These are phyloP conservation scores for Fusarium globosum DNA, from an alignment of 2,329 filamentous ascomycete genomes.

Conservation along the genomic window DNA sequence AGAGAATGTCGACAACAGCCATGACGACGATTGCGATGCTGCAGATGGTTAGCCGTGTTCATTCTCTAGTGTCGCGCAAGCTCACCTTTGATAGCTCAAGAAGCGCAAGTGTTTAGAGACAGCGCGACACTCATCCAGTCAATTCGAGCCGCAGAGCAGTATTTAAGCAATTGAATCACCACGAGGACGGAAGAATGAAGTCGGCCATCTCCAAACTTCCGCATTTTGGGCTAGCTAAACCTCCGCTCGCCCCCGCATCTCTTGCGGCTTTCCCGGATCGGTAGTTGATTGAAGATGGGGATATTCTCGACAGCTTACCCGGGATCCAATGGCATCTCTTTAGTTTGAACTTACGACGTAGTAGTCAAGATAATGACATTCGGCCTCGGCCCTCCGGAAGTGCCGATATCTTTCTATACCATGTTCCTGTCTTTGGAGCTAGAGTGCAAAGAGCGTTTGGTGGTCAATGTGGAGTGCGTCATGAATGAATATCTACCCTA, in stretches of 20 bases:
- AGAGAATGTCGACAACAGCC: conserved; percentile 45
- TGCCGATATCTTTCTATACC: background rate
- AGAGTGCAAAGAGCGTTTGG: background rate
- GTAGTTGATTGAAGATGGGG: conserved; percentile 1
- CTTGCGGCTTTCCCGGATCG: background rate
- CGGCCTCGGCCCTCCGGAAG: background rate
- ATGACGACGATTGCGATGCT: conserved; percentile 29
- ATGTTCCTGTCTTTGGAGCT: background rate
- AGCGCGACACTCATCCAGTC: background rate
- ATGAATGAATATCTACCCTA: background rate
- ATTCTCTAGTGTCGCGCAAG: background rate
- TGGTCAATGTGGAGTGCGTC: background rate
- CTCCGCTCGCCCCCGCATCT: conserved; percentile 27
- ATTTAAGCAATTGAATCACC: background rate
- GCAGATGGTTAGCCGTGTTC: background rate
- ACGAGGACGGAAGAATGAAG: background rate
- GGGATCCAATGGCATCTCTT: conserved; percentile 1
- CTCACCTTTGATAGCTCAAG: background rate
- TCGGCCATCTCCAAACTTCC: background rate
- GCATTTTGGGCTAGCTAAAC: background rate
- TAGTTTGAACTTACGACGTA: background rate
- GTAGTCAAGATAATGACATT: conserved; percentile 8
- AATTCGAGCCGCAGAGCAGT: background rate
- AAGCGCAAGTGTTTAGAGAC: background rate
- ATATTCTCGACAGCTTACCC: background rate